phyloP scores from a whole-genome alignment of 176 grass and related monocot genomes.

The Neostapfia colusana region DNA sequence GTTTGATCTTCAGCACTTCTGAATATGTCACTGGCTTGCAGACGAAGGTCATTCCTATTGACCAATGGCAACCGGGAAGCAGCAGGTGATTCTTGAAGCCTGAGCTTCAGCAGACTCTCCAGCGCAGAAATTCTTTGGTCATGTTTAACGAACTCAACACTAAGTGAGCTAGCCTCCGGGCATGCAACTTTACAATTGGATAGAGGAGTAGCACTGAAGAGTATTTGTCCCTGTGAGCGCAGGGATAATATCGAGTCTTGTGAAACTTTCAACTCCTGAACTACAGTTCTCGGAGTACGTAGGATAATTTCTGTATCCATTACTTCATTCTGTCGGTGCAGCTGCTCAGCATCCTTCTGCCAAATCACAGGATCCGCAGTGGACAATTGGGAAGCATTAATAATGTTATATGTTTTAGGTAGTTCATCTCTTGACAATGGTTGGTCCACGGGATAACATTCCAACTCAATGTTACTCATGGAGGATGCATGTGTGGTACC shows the following conservation, averaged over 20 bases:
- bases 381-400: neutral
- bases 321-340: conserved; percentile 26
- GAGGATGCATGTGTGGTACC: conserved; percentile 16
- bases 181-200: conserved; percentile 28
- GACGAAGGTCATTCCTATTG: conserved; percentile 40
- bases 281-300: conserved; percentile 41
- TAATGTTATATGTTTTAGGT: conserved; percentile 1
- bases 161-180: conserved; percentile 36
- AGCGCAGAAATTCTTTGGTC: conserved; percentile 60
- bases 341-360: conserved; percentile 31
- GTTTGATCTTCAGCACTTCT: conserved; percentile 24
- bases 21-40: conserved; percentile 22
- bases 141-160: conserved; percentile 50
- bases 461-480: conserved; percentile 22
- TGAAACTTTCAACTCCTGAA: conserved; percentile 39
- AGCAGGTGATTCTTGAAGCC: conserved; percentile 40
- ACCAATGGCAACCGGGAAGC: neutral
- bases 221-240: conserved; percentile 45
- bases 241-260: conserved; percentile 58
- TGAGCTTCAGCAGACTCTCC: conserved; percentile 39
- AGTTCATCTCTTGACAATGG: conserved; percentile 27
- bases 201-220: conserved; percentile 42
- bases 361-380: conserved; percentile 17
- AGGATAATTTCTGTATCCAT: conserved; percentile 38
- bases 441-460: conserved; percentile 22